These are phyloP conservation scores for Fomitiporia mediterranea DNA, from an alignment of 1,284 basidiomycete genomes.

Conservation along the genomic window DNA sequence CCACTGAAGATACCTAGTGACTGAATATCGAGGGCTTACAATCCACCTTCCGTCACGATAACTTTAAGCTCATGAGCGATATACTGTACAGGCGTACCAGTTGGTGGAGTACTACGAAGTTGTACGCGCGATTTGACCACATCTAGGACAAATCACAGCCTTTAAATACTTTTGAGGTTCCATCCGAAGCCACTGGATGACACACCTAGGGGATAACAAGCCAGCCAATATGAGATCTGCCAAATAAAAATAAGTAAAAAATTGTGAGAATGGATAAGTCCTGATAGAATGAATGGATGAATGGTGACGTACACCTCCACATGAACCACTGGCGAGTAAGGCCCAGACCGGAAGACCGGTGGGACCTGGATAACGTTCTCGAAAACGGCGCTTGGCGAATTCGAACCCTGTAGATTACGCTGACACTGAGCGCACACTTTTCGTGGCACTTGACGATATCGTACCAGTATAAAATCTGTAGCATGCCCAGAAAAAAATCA, in stretches of 20 bases:
- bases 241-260: too few relatives aligned
- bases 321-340: slow-evolving; percentile 79
- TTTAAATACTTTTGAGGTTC: too few relatives aligned
- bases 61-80: slow-evolving; percentile 66
- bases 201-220: slow-evolving; percentile 82
- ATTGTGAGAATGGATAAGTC: background rate
- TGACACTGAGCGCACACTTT: background rate
- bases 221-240: slow-evolving; percentile 89
- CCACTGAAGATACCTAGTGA: slow-evolving; percentile 14
- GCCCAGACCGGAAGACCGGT: slow-evolving; percentile 79
- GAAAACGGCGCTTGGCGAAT: slow-evolving; percentile 78
- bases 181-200: background rate
- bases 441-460: background rate
- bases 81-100: slow-evolving; percentile 76
- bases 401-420: slow-evolving; percentile 69
- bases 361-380: slow-evolving; percentile 52
- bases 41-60: slow-evolving; percentile 72
- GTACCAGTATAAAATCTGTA: slow-evolving; percentile 70
- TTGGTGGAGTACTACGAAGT: slow-evolving; percentile 71
- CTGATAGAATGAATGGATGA: background rate
- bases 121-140: slow-evolving; percentile 91
- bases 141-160: slow-evolving; percentile 52
- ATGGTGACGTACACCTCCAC: slow-evolving; percentile 70
- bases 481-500: background rate
- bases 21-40: slow-evolving; percentile 44